phyloP scores from a whole-genome alignment of 441 rosid genomes.

The Jatropha multifida region DNA sequence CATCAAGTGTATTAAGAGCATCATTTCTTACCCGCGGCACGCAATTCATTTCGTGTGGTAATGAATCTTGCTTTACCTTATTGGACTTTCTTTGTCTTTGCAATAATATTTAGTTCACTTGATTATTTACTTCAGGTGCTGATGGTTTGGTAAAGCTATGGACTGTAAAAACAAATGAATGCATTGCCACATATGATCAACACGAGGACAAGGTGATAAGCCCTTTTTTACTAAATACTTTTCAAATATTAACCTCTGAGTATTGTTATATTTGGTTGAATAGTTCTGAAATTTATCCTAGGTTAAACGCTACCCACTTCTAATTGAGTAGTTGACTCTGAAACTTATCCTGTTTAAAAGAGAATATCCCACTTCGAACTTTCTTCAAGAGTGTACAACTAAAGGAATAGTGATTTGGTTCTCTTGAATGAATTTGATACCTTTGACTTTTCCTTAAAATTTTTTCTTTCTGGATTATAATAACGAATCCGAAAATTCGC shows the following conservation, averaged over 20 bases:
- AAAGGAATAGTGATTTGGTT: background rate
- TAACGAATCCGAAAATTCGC: background rate
- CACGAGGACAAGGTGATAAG: constrained; percentile 86
- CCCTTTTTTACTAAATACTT: constrained; percentile 6
- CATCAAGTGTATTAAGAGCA: constrained; percentile 85
- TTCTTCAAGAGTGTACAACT: background rate
- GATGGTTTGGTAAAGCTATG: constrained; percentile 95
- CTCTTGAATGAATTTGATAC: background rate
- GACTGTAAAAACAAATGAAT: constrained; percentile 83
- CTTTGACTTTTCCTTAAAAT: background rate
- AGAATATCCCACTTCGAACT: background rate
- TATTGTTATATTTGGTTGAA: background rate
- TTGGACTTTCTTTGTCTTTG: background rate
- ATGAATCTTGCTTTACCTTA: constrained; percentile 24
- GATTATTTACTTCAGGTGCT: constrained; percentile 53
- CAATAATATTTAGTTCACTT: constrained; percentile 16
- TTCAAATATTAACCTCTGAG: background rate
- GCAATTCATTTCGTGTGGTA: constrained; percentile 93
- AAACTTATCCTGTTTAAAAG: background rate
- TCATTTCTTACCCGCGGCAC: constrained; percentile 87
- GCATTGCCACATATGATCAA: constrained; percentile 85
- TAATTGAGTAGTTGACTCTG: background rate
- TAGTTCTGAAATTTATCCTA: background rate
- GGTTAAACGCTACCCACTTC: background rate
- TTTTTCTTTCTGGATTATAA: background rate